Evolutionary conservation across 2,329 filamentous ascomycete genomes (phyloP).

Genomic region (Nannizzia gypsea): DNA sequence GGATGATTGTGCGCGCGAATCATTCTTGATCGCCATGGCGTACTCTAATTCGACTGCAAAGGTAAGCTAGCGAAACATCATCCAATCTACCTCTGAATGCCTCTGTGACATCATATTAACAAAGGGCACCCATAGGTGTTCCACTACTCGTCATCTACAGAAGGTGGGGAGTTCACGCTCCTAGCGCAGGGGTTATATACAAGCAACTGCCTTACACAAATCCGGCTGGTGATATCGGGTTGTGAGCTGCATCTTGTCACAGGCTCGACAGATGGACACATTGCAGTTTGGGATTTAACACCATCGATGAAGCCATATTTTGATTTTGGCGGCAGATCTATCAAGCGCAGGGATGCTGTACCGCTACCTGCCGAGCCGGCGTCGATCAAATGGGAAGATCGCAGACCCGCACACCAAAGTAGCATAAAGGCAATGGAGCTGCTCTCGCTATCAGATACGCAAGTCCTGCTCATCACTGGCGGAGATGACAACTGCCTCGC

Average conservation of each 20-base stretch:
- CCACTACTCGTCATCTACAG: slow-evolving; percentile 22
- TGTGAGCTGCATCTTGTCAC: slow-evolving; percentile 44
- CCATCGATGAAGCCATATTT: slow-evolving; percentile 22
- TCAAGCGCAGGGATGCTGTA: background rate
- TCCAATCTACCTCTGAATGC: background rate
- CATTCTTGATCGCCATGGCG: slow-evolving; percentile 55
- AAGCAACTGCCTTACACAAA: slow-evolving; percentile 64
- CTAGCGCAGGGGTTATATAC: slow-evolving; percentile 51
- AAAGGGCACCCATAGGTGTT: slow-evolving; percentile 33
- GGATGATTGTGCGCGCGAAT: slow-evolving; percentile 16
- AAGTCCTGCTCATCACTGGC: slow-evolving; percentile 54
- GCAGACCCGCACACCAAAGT: slow-evolving; percentile 59
- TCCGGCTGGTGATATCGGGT: slow-evolving; percentile 27
- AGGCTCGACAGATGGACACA: slow-evolving; percentile 68
- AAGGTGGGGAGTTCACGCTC: slow-evolving; percentile 25
- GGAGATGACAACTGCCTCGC: slow-evolving; percentile 81
- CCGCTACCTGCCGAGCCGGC: slow-evolving; percentile 1
- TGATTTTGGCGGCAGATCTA: slow-evolving; percentile 13
- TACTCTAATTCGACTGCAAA: slow-evolving; percentile 76
- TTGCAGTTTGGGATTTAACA: slow-evolving; percentile 49
- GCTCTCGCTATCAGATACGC: slow-evolving; percentile 21
- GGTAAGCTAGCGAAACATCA: slow-evolving; percentile 23
- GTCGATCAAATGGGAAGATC: slow-evolving; percentile 24
- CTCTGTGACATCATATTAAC: background rate
- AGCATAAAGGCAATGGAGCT: slow-evolving; percentile 53